phyloP scores from a whole-genome alignment of 1,284 basidiomycete genomes.

The Bondarzewia mesenterica region DNA sequence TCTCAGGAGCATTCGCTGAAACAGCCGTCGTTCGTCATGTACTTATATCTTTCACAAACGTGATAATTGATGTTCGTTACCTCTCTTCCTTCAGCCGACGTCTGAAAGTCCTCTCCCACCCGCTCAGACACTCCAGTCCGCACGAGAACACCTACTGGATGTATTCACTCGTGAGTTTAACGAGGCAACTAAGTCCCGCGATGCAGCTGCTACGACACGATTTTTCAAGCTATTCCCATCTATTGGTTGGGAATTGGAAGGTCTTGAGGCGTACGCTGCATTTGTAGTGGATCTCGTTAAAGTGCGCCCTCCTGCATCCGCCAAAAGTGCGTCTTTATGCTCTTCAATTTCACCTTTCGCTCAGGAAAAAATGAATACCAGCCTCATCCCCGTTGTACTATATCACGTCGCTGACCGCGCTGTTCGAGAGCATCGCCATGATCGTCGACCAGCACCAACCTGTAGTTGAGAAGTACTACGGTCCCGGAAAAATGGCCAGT shows the following conservation, averaged over 20 bases:
- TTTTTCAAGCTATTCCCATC: conserved; percentile 97
- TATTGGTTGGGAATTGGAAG: conserved; percentile 87
- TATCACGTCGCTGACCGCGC: conserved; percentile 76
- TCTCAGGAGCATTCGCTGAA: conserved; percentile 81
- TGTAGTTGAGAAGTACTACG: conserved; percentile 97
- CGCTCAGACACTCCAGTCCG: conserved; percentile 69
- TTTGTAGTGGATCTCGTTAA: conserved; percentile 91
- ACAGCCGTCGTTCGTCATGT: conserved; percentile 54
- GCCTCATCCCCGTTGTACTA: conserved; percentile 88
- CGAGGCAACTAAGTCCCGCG: conserved; percentile 68
- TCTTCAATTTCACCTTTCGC: conserved; percentile 1
- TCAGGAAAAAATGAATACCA: conserved; percentile 23
- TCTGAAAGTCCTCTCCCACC: conserved; percentile 84
- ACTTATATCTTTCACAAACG: background rate
- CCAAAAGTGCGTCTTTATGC: conserved; percentile 56
- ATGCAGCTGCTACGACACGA: conserved; percentile 83
- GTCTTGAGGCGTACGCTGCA: conserved; percentile 87
- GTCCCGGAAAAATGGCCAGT: conserved; percentile 73
- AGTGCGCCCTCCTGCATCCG: conserved; percentile 64
- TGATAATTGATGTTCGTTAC: conserved; percentile 6
- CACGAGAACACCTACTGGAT: conserved; percentile 69
- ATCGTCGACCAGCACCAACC: conserved; percentile 97
- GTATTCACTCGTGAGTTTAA: conserved; percentile 79
- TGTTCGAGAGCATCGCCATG: conserved; percentile 93
- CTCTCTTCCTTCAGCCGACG: conserved; percentile 66